phyloP scores from a whole-genome alignment of 805 yeast genomes.

The Yarrowia sp. region DNA sequence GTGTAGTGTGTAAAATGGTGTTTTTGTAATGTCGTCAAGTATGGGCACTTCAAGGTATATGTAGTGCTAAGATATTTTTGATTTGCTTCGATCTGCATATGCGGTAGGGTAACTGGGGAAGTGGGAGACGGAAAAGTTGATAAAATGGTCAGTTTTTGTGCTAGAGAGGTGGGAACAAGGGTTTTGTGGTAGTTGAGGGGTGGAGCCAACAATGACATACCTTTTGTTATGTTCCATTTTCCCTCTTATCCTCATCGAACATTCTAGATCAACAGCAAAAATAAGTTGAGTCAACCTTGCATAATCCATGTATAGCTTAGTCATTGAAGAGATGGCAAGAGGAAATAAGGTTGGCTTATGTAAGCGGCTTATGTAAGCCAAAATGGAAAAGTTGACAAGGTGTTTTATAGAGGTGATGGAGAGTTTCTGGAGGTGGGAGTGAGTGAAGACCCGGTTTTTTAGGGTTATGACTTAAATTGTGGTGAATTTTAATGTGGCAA shows the following conservation, averaged over 20 bases:
- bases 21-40: background rate
- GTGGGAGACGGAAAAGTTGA: background rate
- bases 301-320: constrained; percentile 34
- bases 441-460: too few relatives aligned
- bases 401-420: too few relatives aligned
- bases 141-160: too few relatives aligned
- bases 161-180: too few relatives aligned
- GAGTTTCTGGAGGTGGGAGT: too few relatives aligned
- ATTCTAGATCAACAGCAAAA: constrained; percentile 7
- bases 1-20: too few relatives aligned
- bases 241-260: background rate
- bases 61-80: background rate
- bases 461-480: too few relatives aligned
- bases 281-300: constrained; percentile 32
- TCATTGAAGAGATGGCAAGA: background rate
- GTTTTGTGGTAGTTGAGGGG: background rate
- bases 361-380: background rate
- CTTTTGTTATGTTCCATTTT: background rate
- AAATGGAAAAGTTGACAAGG: too few relatives aligned
- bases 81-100: constrained; percentile 32
- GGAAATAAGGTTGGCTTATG: background rate
- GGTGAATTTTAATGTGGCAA: too few relatives aligned
- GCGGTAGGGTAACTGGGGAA: constrained; percentile 36
- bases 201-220: too few relatives aligned
- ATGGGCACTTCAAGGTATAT: background rate